Evolutionary conservation across 305 asterid species (phyloP), one percentile per base, ranked within the genome.

Genomic region (Galium porrigens): DNA sequence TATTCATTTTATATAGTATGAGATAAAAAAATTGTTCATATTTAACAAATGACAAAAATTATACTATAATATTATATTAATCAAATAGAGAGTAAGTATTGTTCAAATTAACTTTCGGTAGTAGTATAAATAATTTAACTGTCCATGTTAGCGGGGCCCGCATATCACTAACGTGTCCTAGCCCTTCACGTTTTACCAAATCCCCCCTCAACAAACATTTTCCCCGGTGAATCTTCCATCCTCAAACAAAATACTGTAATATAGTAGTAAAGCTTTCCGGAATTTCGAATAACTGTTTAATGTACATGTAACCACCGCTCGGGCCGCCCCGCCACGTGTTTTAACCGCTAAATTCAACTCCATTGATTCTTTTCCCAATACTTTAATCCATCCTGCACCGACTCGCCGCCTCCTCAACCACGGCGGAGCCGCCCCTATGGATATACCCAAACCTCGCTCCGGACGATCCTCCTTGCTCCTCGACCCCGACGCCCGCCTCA

Each of bases 361-460:
- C 29, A 20, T 54, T 67, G 29, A 18, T 51, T 4, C 25, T 33
- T 33, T 62, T 63, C n/a, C 22, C 1, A 0, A 3, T 11, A 4
- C 39, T 6, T 34, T 34, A 4, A 5, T 34, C 37, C 37, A 34
- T 34, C 41, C 41, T 36, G 2, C 41, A n/a, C 73, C 69, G 52
- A 41, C 32, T n/a, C 68, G 59, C 74, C 65, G 69, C 42, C 44
- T 27, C 37, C 37, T 10, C 12, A 0, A 22, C 17, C 36, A 29
- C 64, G 73, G 46, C 64, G 56, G 69, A 27, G 30, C 54, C 67
- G 64, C 75, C 65, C 37, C 18, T 68, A 84, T 83, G 90, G 73
- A 77, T 39, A 74, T 79, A 82, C 85, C 84, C 67, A 80, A 91
- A 74, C 75, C 78, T 68, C 80, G 90, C 69, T 76, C 94, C 68